Conservation (phyloP, 202 grass and related monocot species). For the Panicum virgatum region DNA sequence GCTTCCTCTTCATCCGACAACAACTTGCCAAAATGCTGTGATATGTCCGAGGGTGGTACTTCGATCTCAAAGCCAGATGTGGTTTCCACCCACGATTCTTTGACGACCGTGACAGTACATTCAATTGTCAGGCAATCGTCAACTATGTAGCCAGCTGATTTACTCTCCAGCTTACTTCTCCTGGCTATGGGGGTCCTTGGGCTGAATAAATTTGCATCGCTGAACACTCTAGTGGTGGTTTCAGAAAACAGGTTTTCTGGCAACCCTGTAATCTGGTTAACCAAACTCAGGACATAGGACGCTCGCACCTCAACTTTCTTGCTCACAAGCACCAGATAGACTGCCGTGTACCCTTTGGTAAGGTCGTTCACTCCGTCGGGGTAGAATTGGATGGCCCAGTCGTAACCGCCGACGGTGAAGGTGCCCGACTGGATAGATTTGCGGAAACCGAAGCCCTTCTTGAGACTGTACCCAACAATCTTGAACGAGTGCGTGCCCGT, state of each 20-base stretch:
- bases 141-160: conserved; percentile 4
- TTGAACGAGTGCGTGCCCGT: not conserved
- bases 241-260: not conserved
- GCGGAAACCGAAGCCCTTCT: not conserved
- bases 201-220: not conserved
- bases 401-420: conserved; percentile 27
- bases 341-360: not conserved
- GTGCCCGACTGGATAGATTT: not conserved
- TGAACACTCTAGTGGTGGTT: not conserved
- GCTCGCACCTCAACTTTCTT: conserved; percentile 12
- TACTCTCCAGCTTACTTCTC: not conserved
- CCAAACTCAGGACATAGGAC: conserved; percentile 18
- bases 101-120: not conserved
- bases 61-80: not conserved
- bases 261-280: conserved; percentile 23
- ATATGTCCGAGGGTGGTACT: conserved; percentile 1
- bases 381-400: conserved; percentile 39
- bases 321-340: conserved; percentile 22
- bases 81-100: not conserved
- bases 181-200: not conserved
- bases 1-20: conserved; percentile 21
- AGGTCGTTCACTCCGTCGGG: not conserved
- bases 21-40: conserved; percentile 12
- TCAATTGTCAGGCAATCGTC: conserved; percentile 30
- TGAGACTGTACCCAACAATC: not conserved